Evolutionary conservation across 768 basidiomycete genomes (phyloP), one percentile per base, ranked within the genome.

Genomic region (Kwoniella dejecticola): DNA sequence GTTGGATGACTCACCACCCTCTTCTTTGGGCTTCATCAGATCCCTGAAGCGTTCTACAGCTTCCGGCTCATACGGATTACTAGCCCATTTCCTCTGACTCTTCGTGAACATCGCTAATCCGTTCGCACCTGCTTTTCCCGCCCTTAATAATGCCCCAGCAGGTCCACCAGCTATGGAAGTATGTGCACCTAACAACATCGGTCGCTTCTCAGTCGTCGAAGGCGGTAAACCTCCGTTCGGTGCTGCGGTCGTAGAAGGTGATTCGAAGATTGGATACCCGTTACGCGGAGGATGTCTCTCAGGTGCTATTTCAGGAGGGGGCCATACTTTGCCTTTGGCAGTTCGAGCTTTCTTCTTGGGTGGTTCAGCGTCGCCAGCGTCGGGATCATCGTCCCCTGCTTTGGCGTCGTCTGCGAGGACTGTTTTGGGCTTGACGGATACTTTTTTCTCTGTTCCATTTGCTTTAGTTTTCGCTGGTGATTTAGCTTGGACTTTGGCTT

Each of bases 41-140:
- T 79, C 76, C 71, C 85, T 87, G 79, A 91, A 91, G 30, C 80
- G 64, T 2, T 77, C 57, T 8, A 90, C 82, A 0, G 83, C 85
- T 12, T 82, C 77, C 0, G 82, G 76, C 11, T 82, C 82, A 1
- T 90, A 81, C 2, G 85, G 79, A 3, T 86, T 84, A 3, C 87
- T 86, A 10, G 78, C 81, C 91, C 91, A 94, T 77, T 87, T 88
- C 21, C 89, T 82, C 68, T 92, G 91, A 0, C 87, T 88, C 77
- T 92, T 94, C 40, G 91, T 77, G 69, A 93, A 93, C 8, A 92
- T 81, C 0, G 89, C 90, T 67, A 93, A 89, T 4, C 89, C 85
- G 54, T 87, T 89, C n/a, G 89, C 90, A 0, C 89, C 85, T 41
- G 90, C 85, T 19, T 81, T 79, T 15, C 87, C 84, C 15, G 90